phyloP scores from a whole-genome alignment of 202 grass and related monocot genomes.

The Dendrocalamus latiflorus region DNA sequence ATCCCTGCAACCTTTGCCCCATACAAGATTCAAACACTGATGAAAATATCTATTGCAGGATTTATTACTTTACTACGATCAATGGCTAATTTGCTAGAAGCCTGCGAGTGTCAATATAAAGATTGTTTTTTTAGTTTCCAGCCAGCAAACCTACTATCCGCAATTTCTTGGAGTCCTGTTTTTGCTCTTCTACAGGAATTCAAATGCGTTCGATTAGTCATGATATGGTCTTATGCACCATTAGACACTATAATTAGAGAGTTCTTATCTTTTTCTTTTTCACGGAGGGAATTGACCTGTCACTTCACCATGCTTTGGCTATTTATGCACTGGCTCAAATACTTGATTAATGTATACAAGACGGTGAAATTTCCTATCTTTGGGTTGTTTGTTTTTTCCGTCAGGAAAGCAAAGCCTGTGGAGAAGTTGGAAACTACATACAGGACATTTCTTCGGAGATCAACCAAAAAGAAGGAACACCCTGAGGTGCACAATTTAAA shows the following conservation, averaged over 20 bases:
- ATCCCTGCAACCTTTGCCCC: too few relatives aligned
- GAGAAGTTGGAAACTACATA: slow-evolving; percentile 77
- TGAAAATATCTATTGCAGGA: too few relatives aligned
- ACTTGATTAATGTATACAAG: neutral
- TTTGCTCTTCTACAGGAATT: neutral
- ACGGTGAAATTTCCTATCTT: neutral
- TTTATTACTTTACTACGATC: too few relatives aligned
- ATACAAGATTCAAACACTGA: too few relatives aligned
- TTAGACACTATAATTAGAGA: neutral
- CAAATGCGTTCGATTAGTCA: neutral
- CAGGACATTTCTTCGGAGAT: slow-evolving; percentile 65
- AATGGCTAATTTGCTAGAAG: neutral
- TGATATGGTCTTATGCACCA: neutral
- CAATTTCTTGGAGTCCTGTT: neutral
- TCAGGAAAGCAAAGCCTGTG: slow-evolving; percentile 59
- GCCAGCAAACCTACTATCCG: neutral
- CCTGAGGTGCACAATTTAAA: slow-evolving; percentile 42
- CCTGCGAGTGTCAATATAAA: neutral
- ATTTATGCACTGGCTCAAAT: neutral
- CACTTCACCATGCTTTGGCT: neutral
- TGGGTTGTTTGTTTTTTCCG: too few relatives aligned
- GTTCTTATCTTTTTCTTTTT: neutral
- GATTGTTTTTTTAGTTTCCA: neutral
- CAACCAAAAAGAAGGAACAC: slow-evolving; percentile 47
- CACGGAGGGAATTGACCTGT: neutral